Conservation (phyloP, 2,329 filamentous ascomycete species). For the Escovopsis sp. region DNA sequence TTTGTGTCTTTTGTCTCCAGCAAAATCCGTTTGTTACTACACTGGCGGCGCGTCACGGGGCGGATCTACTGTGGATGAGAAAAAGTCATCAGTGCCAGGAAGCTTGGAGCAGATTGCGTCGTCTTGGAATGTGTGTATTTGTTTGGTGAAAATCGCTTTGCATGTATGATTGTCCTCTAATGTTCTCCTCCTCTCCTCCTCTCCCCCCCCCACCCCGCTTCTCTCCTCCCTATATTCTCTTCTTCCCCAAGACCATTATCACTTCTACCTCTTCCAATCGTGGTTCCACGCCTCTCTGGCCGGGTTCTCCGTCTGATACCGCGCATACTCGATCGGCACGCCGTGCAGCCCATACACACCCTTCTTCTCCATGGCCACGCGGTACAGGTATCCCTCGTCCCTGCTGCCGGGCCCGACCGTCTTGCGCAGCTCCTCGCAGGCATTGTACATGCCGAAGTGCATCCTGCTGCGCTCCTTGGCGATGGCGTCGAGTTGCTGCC, state of each 20-base stretch:
- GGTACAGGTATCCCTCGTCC: conserved; percentile 60
- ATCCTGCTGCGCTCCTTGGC: conserved; percentile 60
- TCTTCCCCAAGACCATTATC: too few relatives aligned
- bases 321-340: conserved; percentile 83
- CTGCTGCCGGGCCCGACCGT: conserved; percentile 40
- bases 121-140: too few relatives aligned
- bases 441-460: conserved; percentile 68
- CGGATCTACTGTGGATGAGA: too few relatives aligned
- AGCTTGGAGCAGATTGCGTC: too few relatives aligned
- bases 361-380: conserved; percentile 82
- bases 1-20: too few relatives aligned
- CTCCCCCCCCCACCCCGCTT: too few relatives aligned
- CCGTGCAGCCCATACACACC: conserved; percentile 57
- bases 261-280: conserved; percentile 56
- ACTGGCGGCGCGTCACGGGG: too few relatives aligned
- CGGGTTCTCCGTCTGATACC: conserved; percentile 72
- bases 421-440: conserved; percentile 68
- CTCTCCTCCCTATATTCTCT: too few relatives aligned
- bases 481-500: conserved; percentile 47
- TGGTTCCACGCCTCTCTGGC: conserved; percentile 76
- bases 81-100: too few relatives aligned
- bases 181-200: too few relatives aligned
- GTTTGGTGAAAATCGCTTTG: too few relatives aligned
- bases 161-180: background rate
- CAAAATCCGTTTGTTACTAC: too few relatives aligned